phyloP scores from a whole-genome alignment of 208 protist genomes.

The Polymyxa betae region DNA sequence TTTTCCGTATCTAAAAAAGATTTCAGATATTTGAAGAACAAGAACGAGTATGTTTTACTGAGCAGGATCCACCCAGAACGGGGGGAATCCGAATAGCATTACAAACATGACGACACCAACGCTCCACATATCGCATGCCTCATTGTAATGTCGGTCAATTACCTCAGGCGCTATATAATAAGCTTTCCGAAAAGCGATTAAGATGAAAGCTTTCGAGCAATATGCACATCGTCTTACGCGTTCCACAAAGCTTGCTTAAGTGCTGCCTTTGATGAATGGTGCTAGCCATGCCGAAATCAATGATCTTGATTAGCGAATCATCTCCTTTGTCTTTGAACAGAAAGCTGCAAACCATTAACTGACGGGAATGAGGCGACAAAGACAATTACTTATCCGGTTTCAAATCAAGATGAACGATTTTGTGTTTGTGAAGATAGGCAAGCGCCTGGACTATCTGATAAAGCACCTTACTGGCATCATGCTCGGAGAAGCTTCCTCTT shows the following conservation, averaged over 20 bases:
- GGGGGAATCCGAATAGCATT: conserved; percentile 67
- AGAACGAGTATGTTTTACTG: neutral
- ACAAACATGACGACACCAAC: conserved; percentile 68
- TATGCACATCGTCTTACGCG: no score
- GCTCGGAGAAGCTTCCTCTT: conserved; percentile 26
- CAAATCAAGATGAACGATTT: conserved; percentile 56
- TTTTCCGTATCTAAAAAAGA: neutral
- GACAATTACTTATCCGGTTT: conserved; percentile 59
- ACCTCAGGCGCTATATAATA: conserved; percentile 62
- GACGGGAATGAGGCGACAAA: neutral
- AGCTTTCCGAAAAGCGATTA: neutral
- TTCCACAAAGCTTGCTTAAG: neutral
- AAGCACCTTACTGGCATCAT: conserved; percentile 47
- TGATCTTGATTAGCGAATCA: conserved; percentile 5
- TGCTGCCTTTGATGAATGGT: neutral
- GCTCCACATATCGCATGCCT: conserved; percentile 62
- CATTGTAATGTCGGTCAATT: conserved; percentile 51
- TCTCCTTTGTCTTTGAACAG: neutral
- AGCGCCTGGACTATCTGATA: conserved; percentile 56
- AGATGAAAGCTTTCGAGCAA: neutral
- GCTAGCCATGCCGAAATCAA: conserved; percentile 46
- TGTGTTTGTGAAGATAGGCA: conserved; percentile 51
- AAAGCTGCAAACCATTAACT: neutral
- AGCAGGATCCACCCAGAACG: conserved; percentile 58
- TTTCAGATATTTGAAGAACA: neutral